These are phyloP conservation scores for Xylariales sp. DNA, from an alignment of 2,329 filamentous ascomycete genomes.

Conservation along the genomic window DNA sequence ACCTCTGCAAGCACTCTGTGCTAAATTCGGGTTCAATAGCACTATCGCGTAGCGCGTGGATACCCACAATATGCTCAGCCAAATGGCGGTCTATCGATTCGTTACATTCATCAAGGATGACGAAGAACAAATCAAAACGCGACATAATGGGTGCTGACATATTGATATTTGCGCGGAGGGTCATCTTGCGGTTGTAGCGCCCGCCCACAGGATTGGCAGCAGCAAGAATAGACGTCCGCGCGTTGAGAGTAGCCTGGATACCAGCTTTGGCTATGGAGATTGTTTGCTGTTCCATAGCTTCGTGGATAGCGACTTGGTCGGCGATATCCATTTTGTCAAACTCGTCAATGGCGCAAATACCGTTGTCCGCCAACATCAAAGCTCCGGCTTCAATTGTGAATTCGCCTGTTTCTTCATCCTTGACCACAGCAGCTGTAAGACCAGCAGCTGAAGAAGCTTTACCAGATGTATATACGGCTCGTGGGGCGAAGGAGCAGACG, in stretches of 20 bases:
- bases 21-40: conserved; percentile 93
- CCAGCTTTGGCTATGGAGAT: conserved; percentile 99
- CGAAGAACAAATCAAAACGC: conserved; percentile 98
- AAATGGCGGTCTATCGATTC: conserved; percentile 90
- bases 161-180: conserved; percentile 94
- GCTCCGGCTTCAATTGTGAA: conserved; percentile 99
- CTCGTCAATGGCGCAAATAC: conserved; percentile 97
- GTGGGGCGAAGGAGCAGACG: conserved; percentile 94
- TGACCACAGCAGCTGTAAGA: conserved; percentile 96
- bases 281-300: conserved; percentile 99
- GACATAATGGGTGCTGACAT: conserved; percentile 99
- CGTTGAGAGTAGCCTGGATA: conserved; percentile 97
- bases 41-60: conserved; percentile 92
- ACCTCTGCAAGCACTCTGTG: conserved; percentile 95
- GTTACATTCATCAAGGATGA: conserved; percentile 96
- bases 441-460: conserved; percentile 97
- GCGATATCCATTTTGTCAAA: conserved; percentile 99
- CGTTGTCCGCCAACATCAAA: conserved; percentile 96
- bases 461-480: conserved; percentile 96
- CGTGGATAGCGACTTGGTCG: conserved; percentile 98
- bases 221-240: conserved; percentile 92
- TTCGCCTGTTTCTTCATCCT: conserved; percentile 98
- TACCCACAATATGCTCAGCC: conserved; percentile 91
- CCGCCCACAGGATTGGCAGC: conserved; percentile 96
- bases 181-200: conserved; percentile 96